Evolutionary conservation across 371 early-diverging fungal genomes (phyloP), one percentile per base, ranked within the genome.

Genomic region (Batkoa obscura): DNA sequence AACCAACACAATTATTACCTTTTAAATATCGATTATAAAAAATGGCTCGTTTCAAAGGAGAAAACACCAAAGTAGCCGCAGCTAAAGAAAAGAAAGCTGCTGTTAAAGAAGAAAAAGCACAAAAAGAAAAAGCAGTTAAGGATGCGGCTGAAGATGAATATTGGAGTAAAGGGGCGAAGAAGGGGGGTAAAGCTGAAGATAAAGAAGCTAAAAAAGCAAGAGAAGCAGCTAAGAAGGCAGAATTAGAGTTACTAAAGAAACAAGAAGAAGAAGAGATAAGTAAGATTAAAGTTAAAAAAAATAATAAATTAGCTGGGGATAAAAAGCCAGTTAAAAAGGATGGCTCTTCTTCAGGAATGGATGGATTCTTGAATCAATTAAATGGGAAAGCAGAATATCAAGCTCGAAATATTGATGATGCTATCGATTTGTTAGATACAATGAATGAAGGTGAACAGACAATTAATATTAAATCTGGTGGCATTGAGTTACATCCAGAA

Each of bases 401-500:
- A 23, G 32, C 1, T 8, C 33, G 54, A 66, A 70, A 3, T 59
- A 79, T 88, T 59, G 86, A 88, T 66, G 86, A 86, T 65, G 87
- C 87, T 15, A 63, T 88, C 31, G 79, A 81, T 62, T 67, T 85
- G 30, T 56, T 86, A 47, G 62, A 63, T 30, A 51, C 64, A 0
- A 68, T 78, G 31, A 43, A 59, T 9, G 34, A 53, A n/a, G 36
- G 56, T 8, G 58, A 57, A 37, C 33, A 58, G 0, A 59, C 66
- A 15, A 51, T 59, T 30, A 38, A 38, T 31, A 4, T 43, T 12
- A 62, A 60, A 13, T 54, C 59, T 8, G 61, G 66, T 30, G 64
- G 64, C 31, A 63, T 86, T 39, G 90, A 89, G 38, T 73, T 76
- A 46, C 90, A 89, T 65, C 88, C 88, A 3, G 90, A 89, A 66